Evolutionary conservation across 2,329 filamentous ascomycete genomes (phyloP), one percentile per base, ranked within the genome.

Genomic region (Hypoxylon sp.): DNA sequence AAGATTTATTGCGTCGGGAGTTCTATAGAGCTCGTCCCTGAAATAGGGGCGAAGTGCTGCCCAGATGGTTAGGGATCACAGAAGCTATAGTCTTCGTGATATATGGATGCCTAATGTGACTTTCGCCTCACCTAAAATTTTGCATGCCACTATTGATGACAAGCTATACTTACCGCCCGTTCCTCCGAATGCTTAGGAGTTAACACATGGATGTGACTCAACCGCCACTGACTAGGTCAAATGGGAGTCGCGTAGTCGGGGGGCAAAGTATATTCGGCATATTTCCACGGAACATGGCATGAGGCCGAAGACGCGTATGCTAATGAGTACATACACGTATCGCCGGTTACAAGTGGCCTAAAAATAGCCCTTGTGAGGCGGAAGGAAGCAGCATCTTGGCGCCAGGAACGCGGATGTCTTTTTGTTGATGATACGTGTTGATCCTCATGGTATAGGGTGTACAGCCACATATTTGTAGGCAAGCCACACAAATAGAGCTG

Each of bases 221-320:
- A 20, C 30, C 37, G 31, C 37, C 35, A 37, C 13, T 17, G n/a
- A 46, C n/a, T 30, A 51, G 44, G 22, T 40, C 2, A 33, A 31
- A 17, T 33, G 40, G 22, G 17, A 58, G 31, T 40, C 57, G 53
- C 53, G 54, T 50, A 30, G 54, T 40, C 25, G 46, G 33, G 54
- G 7, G 64, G 64, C 64, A 59, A 59, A 67, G 64, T 31, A 54
- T 8, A 44, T n/a, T 53, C n/a, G 56, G 14, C 33, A 42, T 6
- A 48, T 33, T 42, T 17, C 11, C 8, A 42, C 51, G 37, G 53
- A 14, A 56, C 2, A n/a, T 58, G 37, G 33, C 14, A 44, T n/a
- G 61, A 64, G 55, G 61, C 61, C 14, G 14, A 33, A 59, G 27
- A 53, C 48, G 17, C 30, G 48, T 33, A 44, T 27, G 20, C 30